Conservation (phyloP, 2,329 filamentous ascomycete species). For the Fusarium sp. region DNA sequence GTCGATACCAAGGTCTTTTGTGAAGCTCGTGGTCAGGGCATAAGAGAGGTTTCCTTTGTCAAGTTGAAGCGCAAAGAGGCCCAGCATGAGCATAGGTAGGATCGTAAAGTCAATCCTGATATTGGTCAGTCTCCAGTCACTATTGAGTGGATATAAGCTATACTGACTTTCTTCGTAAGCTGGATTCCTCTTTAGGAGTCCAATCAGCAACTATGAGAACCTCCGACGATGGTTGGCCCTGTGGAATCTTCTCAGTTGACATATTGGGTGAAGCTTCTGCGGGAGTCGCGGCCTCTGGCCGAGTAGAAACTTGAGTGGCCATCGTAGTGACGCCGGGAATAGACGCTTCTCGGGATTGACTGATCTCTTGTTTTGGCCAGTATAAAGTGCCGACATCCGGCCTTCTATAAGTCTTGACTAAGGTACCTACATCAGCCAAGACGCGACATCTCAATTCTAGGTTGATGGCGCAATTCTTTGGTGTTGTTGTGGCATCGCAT, state of each 20-base stretch:
- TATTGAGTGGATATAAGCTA: not conserved
- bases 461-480: not conserved
- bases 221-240: not conserved
- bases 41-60: not conserved
- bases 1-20: not conserved
- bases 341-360: not conserved
- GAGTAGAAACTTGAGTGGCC: not conserved
- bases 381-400: not conserved
- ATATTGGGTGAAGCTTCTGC: not conserved
- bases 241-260: not conserved
- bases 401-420: not conserved
- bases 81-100: not conserved
- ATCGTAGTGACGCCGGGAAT: not conserved
- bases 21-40: not conserved
- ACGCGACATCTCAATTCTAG: not conserved
- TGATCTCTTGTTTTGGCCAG: not conserved
- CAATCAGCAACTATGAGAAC: not conserved
- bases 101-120: not conserved
- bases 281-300: not conserved
- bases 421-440: not conserved
- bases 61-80: not conserved
- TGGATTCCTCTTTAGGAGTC: not conserved
- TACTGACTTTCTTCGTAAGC: not conserved
- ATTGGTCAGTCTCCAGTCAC: not conserved
- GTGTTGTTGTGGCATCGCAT: not conserved